Percentiles rank a stretch among this genome's conserved stretches.
Evolutionary conservation across 192 early-diverging fungal species (phyloP).

Genomic region (Phycomyces blakesleeanus): DNA sequence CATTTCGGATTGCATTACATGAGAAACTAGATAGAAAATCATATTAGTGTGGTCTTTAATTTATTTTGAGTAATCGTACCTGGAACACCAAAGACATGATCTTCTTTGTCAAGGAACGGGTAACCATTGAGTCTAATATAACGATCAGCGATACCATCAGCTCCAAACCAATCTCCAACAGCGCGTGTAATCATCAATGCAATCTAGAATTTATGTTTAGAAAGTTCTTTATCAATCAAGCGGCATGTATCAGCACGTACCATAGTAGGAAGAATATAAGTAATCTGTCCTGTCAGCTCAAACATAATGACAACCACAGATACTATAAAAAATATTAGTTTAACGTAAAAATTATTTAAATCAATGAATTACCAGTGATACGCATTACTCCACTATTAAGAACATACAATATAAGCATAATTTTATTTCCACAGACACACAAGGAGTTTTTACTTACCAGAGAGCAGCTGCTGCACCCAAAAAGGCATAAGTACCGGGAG

Average conservation of each 20-base stretch:
- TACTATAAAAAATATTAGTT: slow-evolving; percentile 37
- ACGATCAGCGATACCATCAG: slow-evolving; percentile 74
- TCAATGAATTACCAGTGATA: slow-evolving; percentile 57
- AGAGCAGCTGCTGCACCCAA: slow-evolving; percentile 82
- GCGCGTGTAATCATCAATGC: slow-evolving; percentile 74
- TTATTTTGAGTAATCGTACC: slow-evolving; percentile 19
- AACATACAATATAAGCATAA: slow-evolving; percentile 11
- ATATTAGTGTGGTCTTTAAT: neutral
- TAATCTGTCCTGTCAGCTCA: slow-evolving; percentile 94
- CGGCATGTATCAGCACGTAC: slow-evolving; percentile 26
- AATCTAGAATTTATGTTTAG: slow-evolving; percentile 37
- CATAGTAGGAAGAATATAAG: slow-evolving; percentile 93
- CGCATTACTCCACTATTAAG: slow-evolving; percentile 71
- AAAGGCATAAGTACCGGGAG: slow-evolving; percentile 79
- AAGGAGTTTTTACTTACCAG: slow-evolving; percentile 31
- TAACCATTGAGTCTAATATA: slow-evolving; percentile 74
- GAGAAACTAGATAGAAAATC: slow-evolving; percentile 36
- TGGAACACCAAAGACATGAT: slow-evolving; percentile 57
- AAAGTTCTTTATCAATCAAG: slow-evolving; percentile 12
- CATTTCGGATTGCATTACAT: slow-evolving; percentile 59
- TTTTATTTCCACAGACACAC: too few species aligned
- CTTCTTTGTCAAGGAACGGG: slow-evolving; percentile 74
- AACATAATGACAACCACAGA: slow-evolving; percentile 98
- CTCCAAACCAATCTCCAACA: slow-evolving; percentile 69
- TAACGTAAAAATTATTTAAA: neutral